phyloP scores from a whole-genome alignment of 2,329 filamentous ascomycete genomes.

The Trichoderma atrobrunneum region DNA sequence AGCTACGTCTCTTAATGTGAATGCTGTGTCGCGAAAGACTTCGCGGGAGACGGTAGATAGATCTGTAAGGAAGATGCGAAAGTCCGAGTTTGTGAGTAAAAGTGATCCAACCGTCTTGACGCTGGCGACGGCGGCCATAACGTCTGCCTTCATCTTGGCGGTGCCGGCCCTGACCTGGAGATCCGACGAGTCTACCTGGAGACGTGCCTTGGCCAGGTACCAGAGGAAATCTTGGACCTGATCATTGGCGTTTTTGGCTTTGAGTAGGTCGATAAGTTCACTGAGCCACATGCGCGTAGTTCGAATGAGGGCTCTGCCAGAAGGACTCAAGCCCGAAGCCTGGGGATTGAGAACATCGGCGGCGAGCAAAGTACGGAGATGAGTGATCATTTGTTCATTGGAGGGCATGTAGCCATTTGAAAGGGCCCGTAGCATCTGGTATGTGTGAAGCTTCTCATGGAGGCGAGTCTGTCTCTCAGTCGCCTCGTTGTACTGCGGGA shows the following conservation, averaged over 20 bases:
- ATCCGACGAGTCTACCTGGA: constrained; percentile 41
- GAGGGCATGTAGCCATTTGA: constrained; percentile 87
- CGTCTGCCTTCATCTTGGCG: constrained; percentile 35
- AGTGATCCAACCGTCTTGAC: constrained; percentile 78
- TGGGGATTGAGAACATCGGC: constrained; percentile 76
- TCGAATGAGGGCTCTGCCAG: constrained; percentile 70
- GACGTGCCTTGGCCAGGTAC: constrained; percentile 72
- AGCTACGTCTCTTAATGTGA: constrained; percentile 72
- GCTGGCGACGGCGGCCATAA: constrained; percentile 63
- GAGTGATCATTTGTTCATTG: constrained; percentile 77
- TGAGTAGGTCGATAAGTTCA: constrained; percentile 76
- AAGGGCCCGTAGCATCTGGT: constrained; percentile 84
- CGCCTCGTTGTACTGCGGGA: constrained; percentile 85
- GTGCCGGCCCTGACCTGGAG: constrained; percentile 29
- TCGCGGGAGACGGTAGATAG: constrained; percentile 75
- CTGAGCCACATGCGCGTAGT: constrained; percentile 71
- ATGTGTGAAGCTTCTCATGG: constrained; percentile 87
- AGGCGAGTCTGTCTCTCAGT: constrained; percentile 73
- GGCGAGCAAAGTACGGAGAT: constrained; percentile 74
- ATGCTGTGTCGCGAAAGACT: constrained; percentile 82
- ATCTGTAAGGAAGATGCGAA: constrained; percentile 81
- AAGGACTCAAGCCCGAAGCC: constrained; percentile 66
- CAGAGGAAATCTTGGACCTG: constrained; percentile 91
- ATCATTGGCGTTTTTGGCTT: constrained; percentile 78
- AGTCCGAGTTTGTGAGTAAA: constrained; percentile 87